A percentile compares a stretch with the other conserved stretches of the same genome.
Evolutionary conservation across 352 stramenopile species (phyloP).

Genomic region (Phytophthora vignae): DNA sequence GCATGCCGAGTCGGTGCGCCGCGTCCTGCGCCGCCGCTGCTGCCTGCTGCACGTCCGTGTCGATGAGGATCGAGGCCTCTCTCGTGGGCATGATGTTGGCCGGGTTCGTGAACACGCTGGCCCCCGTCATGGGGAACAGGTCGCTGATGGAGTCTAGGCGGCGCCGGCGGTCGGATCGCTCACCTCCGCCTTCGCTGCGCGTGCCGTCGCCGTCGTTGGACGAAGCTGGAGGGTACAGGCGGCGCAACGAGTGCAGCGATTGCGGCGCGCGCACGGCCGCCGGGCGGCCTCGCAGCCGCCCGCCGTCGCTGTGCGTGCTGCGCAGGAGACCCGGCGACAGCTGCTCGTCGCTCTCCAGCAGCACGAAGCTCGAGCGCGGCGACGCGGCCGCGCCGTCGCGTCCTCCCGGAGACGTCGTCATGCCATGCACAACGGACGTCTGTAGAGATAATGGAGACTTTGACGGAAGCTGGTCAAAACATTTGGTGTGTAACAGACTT

Average conservation of each 20-base stretch:
- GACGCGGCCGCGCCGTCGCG: constrained; percentile 30
- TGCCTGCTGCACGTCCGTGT: constrained; percentile 60
- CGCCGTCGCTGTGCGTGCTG: constrained; percentile 33
- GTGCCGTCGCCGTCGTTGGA: constrained; percentile 21
- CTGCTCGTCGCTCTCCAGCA: constrained; percentile 56
- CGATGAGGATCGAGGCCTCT: constrained; percentile 82
- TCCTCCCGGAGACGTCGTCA: constrained; percentile 26
- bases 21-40: constrained; percentile 27
- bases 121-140: constrained; percentile 70
- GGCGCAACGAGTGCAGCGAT: constrained; percentile 33
- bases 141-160: constrained; percentile 60
- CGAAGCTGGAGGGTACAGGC: constrained; percentile 26
- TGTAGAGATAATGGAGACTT: constrained; percentile 17
- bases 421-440: neutral
- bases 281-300: constrained; percentile 9
- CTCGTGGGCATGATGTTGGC: constrained; percentile 80
- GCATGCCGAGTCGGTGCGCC: constrained; percentile 26
- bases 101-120: constrained; percentile 73
- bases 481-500: constrained; percentile 19
- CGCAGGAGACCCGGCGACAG: constrained; percentile 31
- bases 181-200: constrained; percentile 18
- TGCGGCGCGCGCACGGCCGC: constrained; percentile 14
- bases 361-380: constrained; percentile 68
- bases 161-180: constrained; percentile 12
- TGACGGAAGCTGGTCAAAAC: constrained; percentile 25